A percentile compares a stretch with the other conserved stretches of the same genome.
Evolutionary conservation across 768 basidiomycete species (phyloP).

Genomic region (Pleurotus cornucopiae): DNA sequence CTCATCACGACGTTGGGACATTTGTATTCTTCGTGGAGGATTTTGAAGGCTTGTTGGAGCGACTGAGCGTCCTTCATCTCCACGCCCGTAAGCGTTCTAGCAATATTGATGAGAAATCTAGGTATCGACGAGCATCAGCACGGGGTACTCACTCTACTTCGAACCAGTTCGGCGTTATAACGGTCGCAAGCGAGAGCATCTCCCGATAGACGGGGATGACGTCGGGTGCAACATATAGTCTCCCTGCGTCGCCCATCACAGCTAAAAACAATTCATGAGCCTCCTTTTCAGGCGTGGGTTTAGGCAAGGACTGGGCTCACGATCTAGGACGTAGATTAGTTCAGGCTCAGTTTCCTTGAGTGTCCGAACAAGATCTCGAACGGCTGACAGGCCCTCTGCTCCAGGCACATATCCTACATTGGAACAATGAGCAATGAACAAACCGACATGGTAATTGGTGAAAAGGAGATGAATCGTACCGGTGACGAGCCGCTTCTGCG

Average conservation of each 20-base stretch:
- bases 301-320: slow-evolving; percentile 40
- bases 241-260: slow-evolving; percentile 90
- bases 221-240: slow-evolving; percentile 82
- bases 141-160: slow-evolving; percentile 80
- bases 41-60: slow-evolving; percentile 61
- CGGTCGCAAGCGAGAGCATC: slow-evolving; percentile 78
- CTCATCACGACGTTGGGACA: slow-evolving; percentile 91
- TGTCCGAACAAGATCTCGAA: slow-evolving; percentile 57
- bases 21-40: slow-evolving; percentile 69
- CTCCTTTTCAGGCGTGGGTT: too few species aligned
- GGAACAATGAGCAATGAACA: neutral
- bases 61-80: slow-evolving; percentile 64
- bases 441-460: neutral
- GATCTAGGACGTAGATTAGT: slow-evolving; percentile 87
- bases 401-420: slow-evolving; percentile 80
- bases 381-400: slow-evolving; percentile 68
- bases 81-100: slow-evolving; percentile 72
- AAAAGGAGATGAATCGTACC: slow-evolving; percentile 34
- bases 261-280: slow-evolving; percentile 39
- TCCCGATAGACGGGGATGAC: slow-evolving; percentile 84
- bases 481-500: slow-evolving; percentile 73
- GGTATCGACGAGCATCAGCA: slow-evolving; percentile 21
- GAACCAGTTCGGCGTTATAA: slow-evolving; percentile 98
- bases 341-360: slow-evolving; percentile 54
- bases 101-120: slow-evolving; percentile 4